phyloP scores from a whole-genome alignment of 148 eudicot genomes.

The Mesembryanthemum crystallinum region DNA sequence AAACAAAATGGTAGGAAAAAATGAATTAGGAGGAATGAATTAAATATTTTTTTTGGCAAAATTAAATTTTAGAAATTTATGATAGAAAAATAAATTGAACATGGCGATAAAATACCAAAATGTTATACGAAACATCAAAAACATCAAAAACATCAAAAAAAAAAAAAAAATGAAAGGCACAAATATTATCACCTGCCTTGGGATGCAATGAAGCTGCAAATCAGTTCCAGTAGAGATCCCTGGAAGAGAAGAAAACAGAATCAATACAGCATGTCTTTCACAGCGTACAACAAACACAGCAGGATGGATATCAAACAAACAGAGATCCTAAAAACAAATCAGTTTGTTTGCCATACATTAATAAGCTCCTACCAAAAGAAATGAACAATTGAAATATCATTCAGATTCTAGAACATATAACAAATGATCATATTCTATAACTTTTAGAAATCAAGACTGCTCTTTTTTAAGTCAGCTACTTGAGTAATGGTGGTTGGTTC shows the following conservation, averaged over 20 bases:
- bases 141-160: too few relatives aligned
- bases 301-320: background rate
- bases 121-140: too few relatives aligned
- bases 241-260: conserved; percentile 26
- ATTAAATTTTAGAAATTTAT: too few relatives aligned
- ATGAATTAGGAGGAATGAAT: too few relatives aligned
- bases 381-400: background rate
- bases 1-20: too few relatives aligned
- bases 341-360: background rate
- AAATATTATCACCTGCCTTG: conserved; percentile 62
- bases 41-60: too few relatives aligned
- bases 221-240: conserved; percentile 91
- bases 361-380: background rate
- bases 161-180: background rate
- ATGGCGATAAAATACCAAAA: too few relatives aligned
- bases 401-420: background rate
- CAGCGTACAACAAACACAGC: background rate
- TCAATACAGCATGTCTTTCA: background rate
- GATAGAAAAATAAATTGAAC: too few relatives aligned
- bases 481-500: background rate
- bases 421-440: background rate
- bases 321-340: background rate
- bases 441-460: background rate
- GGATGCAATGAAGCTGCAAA: conserved; percentile 98
- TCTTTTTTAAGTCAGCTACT: background rate